A percentile compares a stretch with the other conserved stretches of the same genome.
Conservation (phyloP, 495 filamentous ascomycete species). For the Penicillium longicatenatum region DNA sequence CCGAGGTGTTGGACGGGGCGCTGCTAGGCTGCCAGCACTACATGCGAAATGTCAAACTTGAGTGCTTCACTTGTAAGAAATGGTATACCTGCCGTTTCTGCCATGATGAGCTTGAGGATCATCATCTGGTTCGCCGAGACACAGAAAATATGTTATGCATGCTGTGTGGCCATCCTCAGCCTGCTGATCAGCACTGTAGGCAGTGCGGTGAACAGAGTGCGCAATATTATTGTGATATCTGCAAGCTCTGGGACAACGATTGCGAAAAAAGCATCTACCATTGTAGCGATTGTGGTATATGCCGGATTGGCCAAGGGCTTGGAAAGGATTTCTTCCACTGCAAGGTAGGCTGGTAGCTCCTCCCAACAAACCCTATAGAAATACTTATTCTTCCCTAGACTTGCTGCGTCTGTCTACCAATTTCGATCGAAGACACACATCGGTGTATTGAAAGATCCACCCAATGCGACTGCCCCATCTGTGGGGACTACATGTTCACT, state of each 20-base stretch:
- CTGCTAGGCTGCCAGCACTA: constrained; percentile 89
- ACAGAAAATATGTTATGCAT: constrained; percentile 98
- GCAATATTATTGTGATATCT: constrained; percentile 93
- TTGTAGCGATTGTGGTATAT: constrained; percentile 95
- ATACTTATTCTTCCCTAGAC: constrained; percentile 54
- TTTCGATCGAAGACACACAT: constrained; percentile 76
- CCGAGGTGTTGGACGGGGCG: constrained; percentile 41
- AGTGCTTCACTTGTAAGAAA: constrained; percentile 82
- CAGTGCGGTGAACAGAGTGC: constrained; percentile 76
- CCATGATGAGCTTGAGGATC: constrained; percentile 85
- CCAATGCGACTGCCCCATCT: constrained; percentile 98
- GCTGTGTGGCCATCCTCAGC: constrained; percentile 86
- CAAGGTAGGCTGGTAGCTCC: constrained; percentile 65
- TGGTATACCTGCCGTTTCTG: constrained; percentile 98
- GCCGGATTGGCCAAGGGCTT: constrained; percentile 83
- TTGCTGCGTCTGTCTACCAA: constrained; percentile 88
- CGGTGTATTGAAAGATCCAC: constrained; percentile 92
- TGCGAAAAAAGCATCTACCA: constrained; percentile 92
- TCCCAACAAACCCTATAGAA: background rate
- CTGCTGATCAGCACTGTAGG: constrained; percentile 73
- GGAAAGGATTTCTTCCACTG: constrained; percentile 98
- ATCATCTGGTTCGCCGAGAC: constrained; percentile 74
- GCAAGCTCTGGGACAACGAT: constrained; percentile 97
- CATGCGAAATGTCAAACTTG: constrained; percentile 90
- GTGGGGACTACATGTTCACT: constrained; percentile 96